Percentiles rank a stretch among this genome's conserved stretches.
Conservation (phyloP, 306 rosid genomes). For the Macrotyloma uniflorum region DNA sequence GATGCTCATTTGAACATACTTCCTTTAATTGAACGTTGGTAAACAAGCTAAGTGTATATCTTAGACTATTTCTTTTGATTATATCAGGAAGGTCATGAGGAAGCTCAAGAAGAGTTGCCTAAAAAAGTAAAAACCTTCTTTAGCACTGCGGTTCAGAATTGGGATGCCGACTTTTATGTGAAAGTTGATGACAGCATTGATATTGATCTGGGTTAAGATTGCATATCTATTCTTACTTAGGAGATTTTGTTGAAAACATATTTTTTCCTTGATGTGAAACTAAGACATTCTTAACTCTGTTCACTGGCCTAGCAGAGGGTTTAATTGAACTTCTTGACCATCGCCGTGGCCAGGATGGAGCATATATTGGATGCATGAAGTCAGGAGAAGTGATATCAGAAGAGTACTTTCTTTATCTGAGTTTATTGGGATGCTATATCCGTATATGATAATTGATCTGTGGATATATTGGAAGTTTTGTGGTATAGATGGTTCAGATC, state of each 20-base stretch:
- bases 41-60: slow-evolving; percentile 23
- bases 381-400: slow-evolving; percentile 95
- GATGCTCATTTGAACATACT: slow-evolving; percentile 29
- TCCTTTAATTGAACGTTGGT: slow-evolving; percentile 14
- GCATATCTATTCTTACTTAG: slow-evolving; percentile 8
- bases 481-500: slow-evolving; percentile 16
- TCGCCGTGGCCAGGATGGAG: slow-evolving; percentile 87
- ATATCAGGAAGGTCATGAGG: slow-evolving; percentile 95
- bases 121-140: slow-evolving; percentile 89
- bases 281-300: slow-evolving; percentile 32
- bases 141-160: slow-evolving; percentile 89
- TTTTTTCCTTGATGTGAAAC: not conserved
- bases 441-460: not conserved
- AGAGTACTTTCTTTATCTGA: slow-evolving; percentile 59
- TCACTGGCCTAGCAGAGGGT: slow-evolving; percentile 68
- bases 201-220: slow-evolving; percentile 82
- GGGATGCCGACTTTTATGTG: slow-evolving; percentile 97
- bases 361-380: slow-evolving; percentile 98
- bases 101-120: slow-evolving; percentile 95
- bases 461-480: not conserved
- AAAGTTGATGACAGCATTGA: slow-evolving; percentile 86
- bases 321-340: slow-evolving; percentile 87
- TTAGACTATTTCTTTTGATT: slow-evolving; percentile 40
- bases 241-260: slow-evolving; percentile 21
- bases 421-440: slow-evolving; percentile 29